phyloP scores from a whole-genome alignment of 371 early-diverging fungal species.

The Nematocida major region DNA sequence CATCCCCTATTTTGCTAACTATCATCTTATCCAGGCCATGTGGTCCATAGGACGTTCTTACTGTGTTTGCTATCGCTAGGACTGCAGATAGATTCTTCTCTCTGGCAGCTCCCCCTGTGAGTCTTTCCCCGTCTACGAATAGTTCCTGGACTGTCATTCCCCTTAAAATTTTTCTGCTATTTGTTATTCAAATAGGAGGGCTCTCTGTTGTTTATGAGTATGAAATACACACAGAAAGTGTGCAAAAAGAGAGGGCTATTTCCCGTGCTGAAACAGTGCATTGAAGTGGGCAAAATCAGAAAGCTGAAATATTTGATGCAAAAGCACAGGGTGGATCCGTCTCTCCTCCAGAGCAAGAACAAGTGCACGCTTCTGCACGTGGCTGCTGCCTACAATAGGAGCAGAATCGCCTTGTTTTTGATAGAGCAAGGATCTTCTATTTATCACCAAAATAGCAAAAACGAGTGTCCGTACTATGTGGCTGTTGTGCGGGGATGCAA shows the following conservation, averaged over 20 bases:
- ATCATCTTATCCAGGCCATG: conserved; percentile 99
- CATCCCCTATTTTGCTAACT: conserved; percentile 96
- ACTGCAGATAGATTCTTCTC: conserved; percentile 66
- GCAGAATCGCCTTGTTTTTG: not conserved
- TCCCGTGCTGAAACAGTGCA: not conserved
- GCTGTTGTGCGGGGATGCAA: not conserved
- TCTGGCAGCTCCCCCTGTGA: conserved; percentile 40
- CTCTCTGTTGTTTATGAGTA: conserved; percentile 24
- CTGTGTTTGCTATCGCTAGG: conserved; percentile 84
- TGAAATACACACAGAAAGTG: not conserved
- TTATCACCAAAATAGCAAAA: not conserved
- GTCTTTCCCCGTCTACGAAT: conserved; percentile 48
- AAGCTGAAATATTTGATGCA: not conserved
- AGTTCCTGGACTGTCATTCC: conserved; percentile 43
- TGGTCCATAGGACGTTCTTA: conserved; percentile 94
- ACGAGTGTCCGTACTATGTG: conserved; percentile 18
- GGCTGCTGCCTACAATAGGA: conserved; percentile 24
- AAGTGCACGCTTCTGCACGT: conserved; percentile 30
- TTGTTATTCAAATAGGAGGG: not conserved
- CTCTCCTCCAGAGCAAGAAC: not conserved
- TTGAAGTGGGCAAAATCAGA: conserved; percentile 9
- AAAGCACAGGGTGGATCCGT: not conserved
- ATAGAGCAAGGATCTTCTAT: not conserved
- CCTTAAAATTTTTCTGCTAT: conserved; percentile 24
- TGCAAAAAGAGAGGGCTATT: not conserved